phyloP scores from a whole-genome alignment of 768 basidiomycete genomes.

The Serendipita sp. region DNA sequence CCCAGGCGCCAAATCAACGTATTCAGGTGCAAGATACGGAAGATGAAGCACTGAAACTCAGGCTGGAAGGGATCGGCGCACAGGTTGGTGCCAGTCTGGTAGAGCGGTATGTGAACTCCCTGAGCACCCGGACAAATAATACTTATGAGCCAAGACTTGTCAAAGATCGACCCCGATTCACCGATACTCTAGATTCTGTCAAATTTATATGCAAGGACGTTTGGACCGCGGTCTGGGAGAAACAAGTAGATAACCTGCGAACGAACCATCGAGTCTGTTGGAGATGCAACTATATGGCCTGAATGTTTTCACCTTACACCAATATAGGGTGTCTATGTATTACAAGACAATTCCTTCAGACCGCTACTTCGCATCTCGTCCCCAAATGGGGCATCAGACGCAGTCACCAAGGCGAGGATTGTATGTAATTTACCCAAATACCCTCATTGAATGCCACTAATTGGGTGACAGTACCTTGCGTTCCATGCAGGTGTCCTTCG shows the following conservation, averaged over 20 bases:
- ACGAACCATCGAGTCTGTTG: slow-evolving; percentile 76
- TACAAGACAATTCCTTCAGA: slow-evolving; percentile 84
- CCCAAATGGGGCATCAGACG: slow-evolving; percentile 58
- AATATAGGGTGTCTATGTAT: slow-evolving; percentile 71
- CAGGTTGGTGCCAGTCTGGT: slow-evolving; percentile 77
- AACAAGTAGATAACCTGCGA: slow-evolving; percentile 87
- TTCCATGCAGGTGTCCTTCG: slow-evolving; percentile 73
- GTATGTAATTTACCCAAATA: slow-evolving; percentile 26
- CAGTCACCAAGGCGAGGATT: slow-evolving; percentile 50
- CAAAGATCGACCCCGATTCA: slow-evolving; percentile 54
- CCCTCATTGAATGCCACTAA: neutral
- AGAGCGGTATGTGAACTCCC: slow-evolving; percentile 44
- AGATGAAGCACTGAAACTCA: slow-evolving; percentile 48
- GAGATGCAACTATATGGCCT: neutral
- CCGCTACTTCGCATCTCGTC: slow-evolving; percentile 70
- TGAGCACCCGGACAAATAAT: neutral
- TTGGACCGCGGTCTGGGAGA: slow-evolving; percentile 85
- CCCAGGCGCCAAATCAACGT: slow-evolving; percentile 25
- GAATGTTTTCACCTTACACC: neutral
- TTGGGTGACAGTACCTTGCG: slow-evolving; percentile 45
- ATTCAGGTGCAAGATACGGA: slow-evolving; percentile 37
- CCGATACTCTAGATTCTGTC: slow-evolving; percentile 75
- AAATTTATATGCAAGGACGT: slow-evolving; percentile 95
- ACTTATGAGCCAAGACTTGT: slow-evolving; percentile 37
- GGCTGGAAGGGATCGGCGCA: slow-evolving; percentile 69